Percentiles rank a stretch among this genome's conserved stretches.
phyloP scores from a whole-genome alignment of 2,329 filamentous ascomycete species.

The Aspergillus versicolor region DNA sequence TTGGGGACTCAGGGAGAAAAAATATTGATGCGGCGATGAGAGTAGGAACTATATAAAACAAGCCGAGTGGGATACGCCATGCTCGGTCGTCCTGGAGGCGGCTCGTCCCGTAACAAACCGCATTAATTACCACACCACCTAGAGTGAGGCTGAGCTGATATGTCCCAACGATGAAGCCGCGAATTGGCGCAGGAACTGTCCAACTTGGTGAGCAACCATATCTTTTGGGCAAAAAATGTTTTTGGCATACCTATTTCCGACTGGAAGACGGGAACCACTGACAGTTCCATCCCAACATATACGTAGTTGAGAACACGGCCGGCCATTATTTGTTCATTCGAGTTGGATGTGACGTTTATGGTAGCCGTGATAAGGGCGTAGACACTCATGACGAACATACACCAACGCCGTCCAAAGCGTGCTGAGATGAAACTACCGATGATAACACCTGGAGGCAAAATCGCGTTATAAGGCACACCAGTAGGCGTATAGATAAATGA shows the following conservation, averaged over 20 bases:
- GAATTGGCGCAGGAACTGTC: constrained; percentile 29
- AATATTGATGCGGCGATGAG: constrained; percentile 26
- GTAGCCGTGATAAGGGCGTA: constrained; percentile 35
- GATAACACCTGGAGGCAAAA: constrained; percentile 21
- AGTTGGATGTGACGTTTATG: constrained; percentile 32
- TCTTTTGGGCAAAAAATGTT: too few relatives aligned
- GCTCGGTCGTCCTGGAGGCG: constrained; percentile 25
- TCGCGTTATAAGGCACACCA: background rate
- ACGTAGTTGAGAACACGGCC: constrained; percentile 39
- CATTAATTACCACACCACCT: constrained; percentile 16
- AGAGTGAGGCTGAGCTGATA: constrained; percentile 7
- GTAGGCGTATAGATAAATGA: background rate
- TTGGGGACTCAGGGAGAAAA: constrained; percentile 29
- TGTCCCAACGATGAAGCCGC: constrained; percentile 7
- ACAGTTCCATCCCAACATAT: constrained; percentile 41
- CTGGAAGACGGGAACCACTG: constrained; percentile 17
- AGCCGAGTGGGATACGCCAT: constrained; percentile 35
- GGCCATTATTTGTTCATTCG: constrained; percentile 31
- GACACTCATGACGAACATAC: constrained; percentile 40
- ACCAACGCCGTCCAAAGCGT: constrained; percentile 34
- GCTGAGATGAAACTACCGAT: constrained; percentile 29
- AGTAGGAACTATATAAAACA: constrained; percentile 35
- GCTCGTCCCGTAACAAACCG: constrained; percentile 28
- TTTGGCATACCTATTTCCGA: constrained; percentile 18
- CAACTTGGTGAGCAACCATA: background rate